phyloP scores from a whole-genome alignment of 208 protist genomes.

The Acanthamoeba royreba region DNA sequence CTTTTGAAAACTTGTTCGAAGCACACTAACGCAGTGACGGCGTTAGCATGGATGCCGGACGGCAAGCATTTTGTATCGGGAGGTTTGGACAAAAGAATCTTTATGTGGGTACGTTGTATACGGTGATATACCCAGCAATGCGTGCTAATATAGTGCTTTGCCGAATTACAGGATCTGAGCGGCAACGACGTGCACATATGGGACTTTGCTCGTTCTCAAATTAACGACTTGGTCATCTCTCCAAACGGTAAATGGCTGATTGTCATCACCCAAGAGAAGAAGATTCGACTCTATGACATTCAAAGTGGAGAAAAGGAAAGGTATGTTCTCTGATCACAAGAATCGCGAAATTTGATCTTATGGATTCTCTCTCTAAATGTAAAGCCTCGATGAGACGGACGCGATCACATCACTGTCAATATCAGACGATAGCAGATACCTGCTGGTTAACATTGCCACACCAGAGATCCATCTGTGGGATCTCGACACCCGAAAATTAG shows the following conservation, averaged over 20 bases:
- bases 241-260: conserved; percentile 62
- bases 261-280: conserved; percentile 66
- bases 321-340: no score
- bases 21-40: conserved; percentile 71
- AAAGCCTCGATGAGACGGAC: conserved; percentile 52
- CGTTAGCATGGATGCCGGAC: conserved; percentile 71
- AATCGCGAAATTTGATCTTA: no score
- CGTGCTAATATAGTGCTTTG: not conserved
- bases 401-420: conserved; percentile 55
- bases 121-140: not conserved
- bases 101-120: conserved; percentile 56
- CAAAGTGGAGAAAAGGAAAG: not conserved
- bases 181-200: conserved; percentile 49
- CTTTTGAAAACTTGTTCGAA: conserved; percentile 53
- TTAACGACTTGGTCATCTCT: conserved; percentile 69
- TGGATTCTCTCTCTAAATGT: not conserved
- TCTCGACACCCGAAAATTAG: conserved; percentile 37
- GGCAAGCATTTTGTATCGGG: conserved; percentile 67
- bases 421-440: conserved; percentile 39
- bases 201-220: conserved; percentile 6
- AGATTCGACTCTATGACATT: conserved; percentile 58
- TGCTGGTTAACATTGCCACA: conserved; percentile 30
- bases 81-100: conserved; percentile 63
- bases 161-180: not conserved
- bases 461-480: conserved; percentile 78